phyloP scores from a whole-genome alignment of 1,284 basidiomycete species.

The Fomitiporia mediterranea region DNA sequence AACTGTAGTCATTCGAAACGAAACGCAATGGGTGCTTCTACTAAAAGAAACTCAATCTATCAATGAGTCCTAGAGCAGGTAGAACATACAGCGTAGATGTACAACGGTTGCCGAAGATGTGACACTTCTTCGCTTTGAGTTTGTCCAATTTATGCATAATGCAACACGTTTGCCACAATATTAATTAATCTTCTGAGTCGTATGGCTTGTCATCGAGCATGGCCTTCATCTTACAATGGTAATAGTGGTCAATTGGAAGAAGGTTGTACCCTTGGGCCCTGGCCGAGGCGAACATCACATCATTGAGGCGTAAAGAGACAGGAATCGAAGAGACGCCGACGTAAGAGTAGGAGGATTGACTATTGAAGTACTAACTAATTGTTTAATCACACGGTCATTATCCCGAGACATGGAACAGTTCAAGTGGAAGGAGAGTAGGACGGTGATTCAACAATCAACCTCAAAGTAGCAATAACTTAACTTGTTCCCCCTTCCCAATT shows the following conservation, averaged over 20 bases:
- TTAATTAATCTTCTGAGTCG: constrained; percentile 4
- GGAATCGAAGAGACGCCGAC: constrained; percentile 22
- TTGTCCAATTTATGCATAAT: constrained; percentile 18
- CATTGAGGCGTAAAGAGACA: constrained; percentile 23
- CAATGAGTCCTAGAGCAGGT: no score
- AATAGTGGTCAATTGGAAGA: constrained; percentile 23
- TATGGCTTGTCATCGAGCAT: constrained; percentile 21
- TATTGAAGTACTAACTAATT: no score
- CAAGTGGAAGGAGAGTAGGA: no score
- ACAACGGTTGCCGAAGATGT: constrained; percentile 22
- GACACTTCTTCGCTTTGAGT: constrained; percentile 19
- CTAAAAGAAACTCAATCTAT: not conserved
- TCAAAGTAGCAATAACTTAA: no score
- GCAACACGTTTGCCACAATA: constrained; percentile 17
- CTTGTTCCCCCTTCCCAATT: no score
- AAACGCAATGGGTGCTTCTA: constrained; percentile 10
- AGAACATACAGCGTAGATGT: constrained; percentile 10
- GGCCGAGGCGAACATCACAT: constrained; percentile 21
- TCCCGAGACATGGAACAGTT: no score
- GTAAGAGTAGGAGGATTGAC: constrained; percentile 20
- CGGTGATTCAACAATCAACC: no score
- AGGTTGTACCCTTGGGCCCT: constrained; percentile 22
- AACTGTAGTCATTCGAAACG: constrained; percentile 15
- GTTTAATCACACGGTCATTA: no score
- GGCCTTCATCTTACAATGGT: constrained; percentile 21